Evolutionary conservation across 805 yeast species (phyloP).

Genomic region (Grigorovia yakushimaensis): DNA sequence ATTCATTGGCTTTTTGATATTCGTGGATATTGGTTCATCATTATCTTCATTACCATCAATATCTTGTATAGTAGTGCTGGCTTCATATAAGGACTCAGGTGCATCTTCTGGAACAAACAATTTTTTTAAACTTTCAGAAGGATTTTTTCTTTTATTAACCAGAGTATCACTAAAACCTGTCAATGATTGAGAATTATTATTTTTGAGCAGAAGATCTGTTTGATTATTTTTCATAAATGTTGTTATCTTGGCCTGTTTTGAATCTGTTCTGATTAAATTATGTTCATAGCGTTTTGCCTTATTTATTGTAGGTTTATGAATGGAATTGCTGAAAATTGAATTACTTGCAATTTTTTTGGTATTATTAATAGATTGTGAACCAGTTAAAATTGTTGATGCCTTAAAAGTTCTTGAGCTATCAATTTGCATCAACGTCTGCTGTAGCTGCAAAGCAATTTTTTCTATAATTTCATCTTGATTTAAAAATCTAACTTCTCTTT

Average conservation of each 20-base stretch:
- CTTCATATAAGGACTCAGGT: background rate
- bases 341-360: background rate
- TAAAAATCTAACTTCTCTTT: constrained; percentile 79
- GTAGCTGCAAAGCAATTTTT: constrained; percentile 40
- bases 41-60: background rate
- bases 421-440: constrained; percentile 39
- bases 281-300: constrained; percentile 25
- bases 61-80: background rate
- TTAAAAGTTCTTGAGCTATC: constrained; percentile 64
- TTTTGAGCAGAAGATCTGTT: background rate
- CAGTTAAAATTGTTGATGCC: constrained; percentile 47
- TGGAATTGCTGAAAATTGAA: background rate
- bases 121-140: too few species aligned
- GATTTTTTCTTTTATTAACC: too few species aligned
- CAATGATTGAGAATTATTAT: too few species aligned
- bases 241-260: constrained; percentile 25
- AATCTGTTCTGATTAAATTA: constrained; percentile 28
- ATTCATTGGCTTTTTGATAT: background rate
- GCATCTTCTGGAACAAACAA: too few species aligned
- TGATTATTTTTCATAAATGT: constrained; percentile 13
- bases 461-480: constrained; percentile 81
- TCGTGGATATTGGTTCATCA: too few species aligned
- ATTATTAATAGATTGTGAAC: constrained; percentile 5
- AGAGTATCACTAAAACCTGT: too few species aligned
- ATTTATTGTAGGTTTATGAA: background rate